Evolutionary conservation across 352 stramenopile genomes (phyloP).

Genomic region (Peronospora belbahrii): DNA sequence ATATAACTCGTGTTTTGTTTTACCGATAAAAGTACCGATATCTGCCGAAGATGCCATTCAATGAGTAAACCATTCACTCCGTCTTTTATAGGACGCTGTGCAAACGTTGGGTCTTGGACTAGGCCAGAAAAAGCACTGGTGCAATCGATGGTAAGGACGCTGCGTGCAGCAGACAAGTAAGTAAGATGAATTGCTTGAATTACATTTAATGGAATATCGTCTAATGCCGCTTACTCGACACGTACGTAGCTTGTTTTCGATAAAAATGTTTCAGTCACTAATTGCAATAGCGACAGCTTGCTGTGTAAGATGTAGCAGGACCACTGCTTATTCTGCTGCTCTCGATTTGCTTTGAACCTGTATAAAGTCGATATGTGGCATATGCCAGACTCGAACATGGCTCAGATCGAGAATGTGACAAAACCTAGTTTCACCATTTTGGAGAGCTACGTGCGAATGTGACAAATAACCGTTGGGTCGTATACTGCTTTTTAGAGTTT

Average conservation of each 20-base stretch:
- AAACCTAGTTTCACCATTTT: too few species aligned
- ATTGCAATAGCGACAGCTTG: constrained; percentile 54
- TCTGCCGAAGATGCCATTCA: too few species aligned
- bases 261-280: constrained; percentile 73
- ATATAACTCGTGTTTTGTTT: too few species aligned
- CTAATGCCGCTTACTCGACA: too few species aligned
- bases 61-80: too few species aligned
- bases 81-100: too few species aligned
- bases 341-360: constrained; percentile 61
- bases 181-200: constrained; percentile 58
- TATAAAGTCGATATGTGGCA: constrained; percentile 68
- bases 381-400: too few species aligned
- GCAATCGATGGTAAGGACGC: not conserved
- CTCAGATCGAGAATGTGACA: too few species aligned
- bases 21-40: too few species aligned
- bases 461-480: too few species aligned
- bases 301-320: constrained; percentile 72
- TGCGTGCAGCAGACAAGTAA: constrained; percentile 34
- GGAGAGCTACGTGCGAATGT: too few species aligned
- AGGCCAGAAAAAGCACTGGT: constrained; percentile 28
- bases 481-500: too few species aligned
- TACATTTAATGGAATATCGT: constrained; percentile 41
- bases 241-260: constrained; percentile 50
- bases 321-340: constrained; percentile 64
- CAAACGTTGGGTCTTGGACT: constrained; percentile 38